phyloP scores from a whole-genome alignment of 805 yeast genomes.

The Babjeviella inositovora region DNA sequence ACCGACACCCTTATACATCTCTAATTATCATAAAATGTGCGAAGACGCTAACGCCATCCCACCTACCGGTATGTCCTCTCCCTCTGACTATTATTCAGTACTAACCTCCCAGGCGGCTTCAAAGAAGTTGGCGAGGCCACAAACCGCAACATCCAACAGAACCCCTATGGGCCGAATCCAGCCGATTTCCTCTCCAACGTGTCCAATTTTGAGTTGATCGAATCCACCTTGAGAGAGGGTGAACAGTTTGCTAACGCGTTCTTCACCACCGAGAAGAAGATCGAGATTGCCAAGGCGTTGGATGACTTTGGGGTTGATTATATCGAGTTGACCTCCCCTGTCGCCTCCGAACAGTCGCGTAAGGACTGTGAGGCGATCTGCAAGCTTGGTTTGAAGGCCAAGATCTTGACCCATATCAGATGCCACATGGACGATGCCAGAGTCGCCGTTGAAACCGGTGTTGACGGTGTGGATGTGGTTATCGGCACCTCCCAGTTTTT shows the following conservation, averaged over 20 bases:
- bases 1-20: too few species aligned
- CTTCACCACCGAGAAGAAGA: conserved; percentile 86
- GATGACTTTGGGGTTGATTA: conserved; percentile 98
- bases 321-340: conserved; percentile 95
- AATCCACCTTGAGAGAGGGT: conserved; percentile 94
- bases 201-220: conserved; percentile 76
- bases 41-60: too few species aligned
- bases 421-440: conserved; percentile 99
- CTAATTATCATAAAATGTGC: too few species aligned
- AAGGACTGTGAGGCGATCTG: conserved; percentile 95
- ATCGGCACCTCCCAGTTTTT: conserved; percentile 94
- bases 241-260: conserved; percentile 98
- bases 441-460: conserved; percentile 96
- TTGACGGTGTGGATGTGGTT: conserved; percentile 97
- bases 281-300: conserved; percentile 91
- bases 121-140: too few species aligned
- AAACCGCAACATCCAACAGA: too few species aligned
- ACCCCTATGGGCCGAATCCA: conserved; percentile 95
- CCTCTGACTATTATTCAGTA: too few species aligned
- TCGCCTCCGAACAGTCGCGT: conserved; percentile 90
- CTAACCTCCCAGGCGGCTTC: too few species aligned
- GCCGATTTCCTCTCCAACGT: conserved; percentile 86
- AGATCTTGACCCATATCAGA: conserved; percentile 90
- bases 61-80: too few species aligned
- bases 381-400: conserved; percentile 90